Base-by-base conservation (phyloP, 768 basidiomycete genomes). In the Tylopilus vinaceipallidus region DNA sequence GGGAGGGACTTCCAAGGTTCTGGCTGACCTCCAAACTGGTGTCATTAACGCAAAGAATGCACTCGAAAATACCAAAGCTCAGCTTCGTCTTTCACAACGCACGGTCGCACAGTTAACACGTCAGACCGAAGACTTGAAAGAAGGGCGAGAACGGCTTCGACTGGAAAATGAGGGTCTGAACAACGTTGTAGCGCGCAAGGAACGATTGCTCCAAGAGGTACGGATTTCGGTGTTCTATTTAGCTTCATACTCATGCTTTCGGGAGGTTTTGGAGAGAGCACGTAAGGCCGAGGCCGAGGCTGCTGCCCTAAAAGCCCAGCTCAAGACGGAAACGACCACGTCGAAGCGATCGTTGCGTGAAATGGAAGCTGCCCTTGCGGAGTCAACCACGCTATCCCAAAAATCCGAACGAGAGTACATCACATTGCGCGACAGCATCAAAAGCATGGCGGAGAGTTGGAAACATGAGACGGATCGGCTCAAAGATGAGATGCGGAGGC, bases 81-180 rank as follows among this genome's bases (percentile, higher is more conserved):
- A 95, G 64, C 73, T 95, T 38, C 70, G 92, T 51, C 65, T 91
- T 35, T 86, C 86, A 9, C 91, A 95, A 64, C 74, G 91, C 50
- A 84, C 82, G 41, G 92, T 93, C 11, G 89, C 89, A 24, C 86
- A 88, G 64, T 68, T 93, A 36, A 92, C 91, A 33, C 73, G 91
- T 37, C 88, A 89, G 68, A 86, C 86, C 22, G 92, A 94, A 65
- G 92, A 95, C 66, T 65, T 93, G 64, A 93, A 92, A 65, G 92
- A 94, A 65, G 86, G 82, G 3, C 76, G 91, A 55, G 92, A 95
- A 66, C 74, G 92, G 41, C 68, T 93, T 54, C 69, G 90, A 49
- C 62, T 91, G 42, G 92, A 95, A 70, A 94, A 91, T 59, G 92
- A 94, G 63, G 87, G 86, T 3, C 66, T 94, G 57, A 91, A 91